phyloP scores from a whole-genome alignment of 1,284 basidiomycete species.

The Cryptococcus sp. region DNA sequence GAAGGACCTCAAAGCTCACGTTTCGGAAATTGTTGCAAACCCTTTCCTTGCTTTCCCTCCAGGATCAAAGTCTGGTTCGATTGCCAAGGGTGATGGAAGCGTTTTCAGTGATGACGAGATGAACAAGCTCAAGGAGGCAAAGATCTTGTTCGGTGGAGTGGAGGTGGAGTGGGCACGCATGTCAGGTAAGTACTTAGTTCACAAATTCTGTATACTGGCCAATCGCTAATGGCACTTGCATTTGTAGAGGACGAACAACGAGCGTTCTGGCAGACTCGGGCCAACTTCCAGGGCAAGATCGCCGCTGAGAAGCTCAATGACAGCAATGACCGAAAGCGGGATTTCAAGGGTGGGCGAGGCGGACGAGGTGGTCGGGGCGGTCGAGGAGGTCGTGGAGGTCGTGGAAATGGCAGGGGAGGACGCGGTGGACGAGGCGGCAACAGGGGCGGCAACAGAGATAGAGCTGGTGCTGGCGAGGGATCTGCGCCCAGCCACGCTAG shows the following conservation, averaged over 20 bases:
- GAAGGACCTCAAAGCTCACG: constrained; percentile 55
- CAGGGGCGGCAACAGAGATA: constrained; percentile 17
- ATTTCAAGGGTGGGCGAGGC: constrained; percentile 27
- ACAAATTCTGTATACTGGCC: not conserved
- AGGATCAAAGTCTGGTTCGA: constrained; percentile 50
- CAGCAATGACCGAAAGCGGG: constrained; percentile 62
- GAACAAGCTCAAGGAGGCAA: constrained; percentile 51
- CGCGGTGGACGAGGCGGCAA: constrained; percentile 36
- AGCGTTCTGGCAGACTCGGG: constrained; percentile 73
- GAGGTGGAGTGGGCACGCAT: constrained; percentile 45
- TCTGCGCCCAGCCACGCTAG: constrained; percentile 16
- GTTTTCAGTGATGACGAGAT: constrained; percentile 55
- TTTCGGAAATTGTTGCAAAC: constrained; percentile 28
- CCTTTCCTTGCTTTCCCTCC: constrained; percentile 50
- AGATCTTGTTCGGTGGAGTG: constrained; percentile 53
- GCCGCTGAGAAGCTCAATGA: constrained; percentile 62
- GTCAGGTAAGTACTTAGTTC: constrained; percentile 28
- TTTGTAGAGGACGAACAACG: constrained; percentile 63
- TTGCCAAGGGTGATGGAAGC: constrained; percentile 53
- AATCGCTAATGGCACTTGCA: not conserved
- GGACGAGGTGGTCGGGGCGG: constrained; percentile 47
- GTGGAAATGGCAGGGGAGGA: constrained; percentile 39
- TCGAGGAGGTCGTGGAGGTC: constrained; percentile 36
- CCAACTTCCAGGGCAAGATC: constrained; percentile 58
- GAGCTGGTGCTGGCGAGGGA: constrained; percentile 3